These are phyloP conservation scores for Dendrocalamus sinicus DNA, from an alignment of 176 grass and related monocot genomes.

Conservation along the genomic window DNA sequence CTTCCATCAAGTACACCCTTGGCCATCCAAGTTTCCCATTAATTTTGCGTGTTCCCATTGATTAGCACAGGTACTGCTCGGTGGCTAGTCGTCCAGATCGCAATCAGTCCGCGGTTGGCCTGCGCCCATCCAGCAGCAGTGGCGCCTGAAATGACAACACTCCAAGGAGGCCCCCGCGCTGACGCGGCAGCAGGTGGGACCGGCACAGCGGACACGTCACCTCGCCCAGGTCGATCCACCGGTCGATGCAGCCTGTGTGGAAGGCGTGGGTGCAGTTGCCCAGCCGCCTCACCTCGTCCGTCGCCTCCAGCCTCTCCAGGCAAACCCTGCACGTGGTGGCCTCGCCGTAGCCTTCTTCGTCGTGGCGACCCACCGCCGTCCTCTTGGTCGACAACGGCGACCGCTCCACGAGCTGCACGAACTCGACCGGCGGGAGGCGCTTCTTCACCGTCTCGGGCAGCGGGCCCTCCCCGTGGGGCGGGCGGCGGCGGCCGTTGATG, in stretches of 20 bases:
- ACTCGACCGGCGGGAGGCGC: slow-evolving; percentile 54
- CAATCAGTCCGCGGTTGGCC: slow-evolving; percentile 30
- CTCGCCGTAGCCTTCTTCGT: not conserved
- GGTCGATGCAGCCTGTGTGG: slow-evolving; percentile 77
- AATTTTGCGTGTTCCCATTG: not conserved
- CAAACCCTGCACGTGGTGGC: slow-evolving; percentile 61
- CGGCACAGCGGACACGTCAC: slow-evolving; percentile 74
- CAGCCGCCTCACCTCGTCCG: slow-evolving; percentile 65
- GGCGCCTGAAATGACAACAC: slow-evolving; percentile 20
- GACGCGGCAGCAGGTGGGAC: slow-evolving; percentile 55
- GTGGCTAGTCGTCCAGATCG: slow-evolving; percentile 53
- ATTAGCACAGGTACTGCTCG: slow-evolving; percentile 5
- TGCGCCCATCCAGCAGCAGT: slow-evolving; percentile 19
- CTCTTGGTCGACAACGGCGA: not conserved
- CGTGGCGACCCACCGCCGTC: not conserved
- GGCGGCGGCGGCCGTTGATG: slow-evolving; percentile 21
- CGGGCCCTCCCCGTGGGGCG: not conserved
- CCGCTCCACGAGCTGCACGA: slow-evolving; percentile 34
- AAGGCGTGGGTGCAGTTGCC: slow-evolving; percentile 78
- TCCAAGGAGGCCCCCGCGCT: slow-evolving; percentile 14
- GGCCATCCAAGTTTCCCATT: not conserved
- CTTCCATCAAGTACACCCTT: slow-evolving; percentile 12
- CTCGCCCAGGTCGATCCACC: slow-evolving; percentile 74
- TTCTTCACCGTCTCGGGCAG: slow-evolving; percentile 60
- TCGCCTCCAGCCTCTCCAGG: slow-evolving; percentile 67